phyloP scores from a whole-genome alignment of 441 rosid genomes.

The Gossypium trilobum region DNA sequence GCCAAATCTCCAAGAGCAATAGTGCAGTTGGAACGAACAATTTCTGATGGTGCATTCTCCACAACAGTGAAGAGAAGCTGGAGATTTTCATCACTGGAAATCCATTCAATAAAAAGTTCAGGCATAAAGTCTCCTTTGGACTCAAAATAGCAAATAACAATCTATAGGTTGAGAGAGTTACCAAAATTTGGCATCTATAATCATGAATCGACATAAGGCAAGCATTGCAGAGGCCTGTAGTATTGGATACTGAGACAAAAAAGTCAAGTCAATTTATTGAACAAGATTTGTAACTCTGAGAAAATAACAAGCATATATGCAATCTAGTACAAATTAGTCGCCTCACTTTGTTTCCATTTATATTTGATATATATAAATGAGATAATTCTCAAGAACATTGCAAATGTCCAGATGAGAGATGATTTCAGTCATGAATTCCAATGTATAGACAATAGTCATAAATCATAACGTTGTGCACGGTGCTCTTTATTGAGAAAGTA shows the following conservation, averaged over 20 bases:
- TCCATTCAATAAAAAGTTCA: constrained; percentile 23
- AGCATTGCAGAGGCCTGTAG: constrained; percentile 96
- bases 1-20: constrained; percentile 96
- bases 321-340: background rate
- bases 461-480: background rate
- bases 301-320: background rate
- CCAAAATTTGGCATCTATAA: constrained; percentile 87
- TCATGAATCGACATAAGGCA: constrained; percentile 88
- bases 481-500: background rate
- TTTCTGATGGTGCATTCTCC: constrained; percentile 85
- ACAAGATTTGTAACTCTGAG: background rate
- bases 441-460: background rate
- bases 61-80: constrained; percentile 97
- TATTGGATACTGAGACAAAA: constrained; percentile 59
- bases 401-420: background rate
- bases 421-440: background rate
- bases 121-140: constrained; percentile 14
- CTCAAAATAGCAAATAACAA: constrained; percentile 1
- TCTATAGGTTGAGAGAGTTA: constrained; percentile 21
- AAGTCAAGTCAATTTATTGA: constrained; percentile 2
- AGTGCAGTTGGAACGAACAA: constrained; percentile 91
- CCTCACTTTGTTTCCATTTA: constrained; percentile 8
- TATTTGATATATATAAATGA: background rate
- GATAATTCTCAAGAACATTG: background rate
- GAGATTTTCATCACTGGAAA: constrained; percentile 77